Percentiles rank a stretch among this genome's conserved stretches.
Evolutionary conservation across 1,284 basidiomycete species (phyloP).

Genomic region (Peniophora sp.): DNA sequence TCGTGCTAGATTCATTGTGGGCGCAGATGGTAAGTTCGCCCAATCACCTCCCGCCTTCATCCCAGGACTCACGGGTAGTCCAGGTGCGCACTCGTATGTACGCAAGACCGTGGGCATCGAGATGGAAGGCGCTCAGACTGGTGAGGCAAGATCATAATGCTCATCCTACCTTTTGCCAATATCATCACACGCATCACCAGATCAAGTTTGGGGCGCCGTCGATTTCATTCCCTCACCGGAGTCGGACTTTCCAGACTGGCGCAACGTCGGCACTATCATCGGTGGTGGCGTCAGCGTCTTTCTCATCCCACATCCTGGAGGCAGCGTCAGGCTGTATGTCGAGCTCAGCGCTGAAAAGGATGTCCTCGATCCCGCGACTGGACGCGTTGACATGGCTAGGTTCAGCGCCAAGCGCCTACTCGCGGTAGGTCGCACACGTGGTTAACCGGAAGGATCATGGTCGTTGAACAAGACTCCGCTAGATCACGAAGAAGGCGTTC

Average conservation of each 20-base stretch:
- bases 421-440: conserved; percentile 30
- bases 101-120: conserved; percentile 56
- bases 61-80: no score
- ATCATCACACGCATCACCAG: conserved; percentile 17
- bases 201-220: conserved; percentile 75
- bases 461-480: no score
- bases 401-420: conserved; percentile 56
- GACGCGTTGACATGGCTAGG: conserved; percentile 54
- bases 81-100: conserved; percentile 83
- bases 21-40: no score
- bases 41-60: no score
- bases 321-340: conserved; percentile 68
- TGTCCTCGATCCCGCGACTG: conserved; percentile 38
- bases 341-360: conserved; percentile 50
- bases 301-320: conserved; percentile 71
- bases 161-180: conserved; percentile 53
- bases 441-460: background rate
- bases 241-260: conserved; percentile 78
- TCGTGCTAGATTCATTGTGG: no score
- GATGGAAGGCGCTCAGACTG: no score
- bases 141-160: no score
- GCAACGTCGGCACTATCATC: conserved; percentile 60
- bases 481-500: conserved; percentile 54
- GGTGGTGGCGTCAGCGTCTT: conserved; percentile 47
- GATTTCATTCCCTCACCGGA: conserved; percentile 49